phyloP scores from a whole-genome alignment of 225 moss, liverwort and hornwort genomes.

The Physcomitrellopsis africana region DNA sequence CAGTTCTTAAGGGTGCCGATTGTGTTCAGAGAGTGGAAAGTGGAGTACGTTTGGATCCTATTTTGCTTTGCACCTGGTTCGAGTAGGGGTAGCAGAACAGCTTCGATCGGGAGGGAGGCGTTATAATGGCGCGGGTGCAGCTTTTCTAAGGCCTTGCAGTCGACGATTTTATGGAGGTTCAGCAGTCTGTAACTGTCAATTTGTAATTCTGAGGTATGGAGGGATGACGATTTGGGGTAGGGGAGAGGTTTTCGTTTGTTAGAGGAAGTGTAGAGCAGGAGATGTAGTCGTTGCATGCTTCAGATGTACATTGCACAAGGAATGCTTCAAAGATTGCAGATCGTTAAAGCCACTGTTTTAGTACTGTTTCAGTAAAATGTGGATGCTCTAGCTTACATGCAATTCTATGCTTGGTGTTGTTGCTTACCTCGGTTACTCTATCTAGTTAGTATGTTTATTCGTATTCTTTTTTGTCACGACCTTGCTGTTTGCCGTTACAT shows the following conservation, averaged over 20 bases:
- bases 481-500: background rate
- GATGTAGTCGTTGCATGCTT: background rate
- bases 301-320: constrained; percentile 13
- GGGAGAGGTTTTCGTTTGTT: background rate
- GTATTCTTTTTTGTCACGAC: background rate
- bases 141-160: background rate
- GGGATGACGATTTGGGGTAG: background rate
- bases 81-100: background rate
- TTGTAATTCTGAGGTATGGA: constrained; percentile 1
- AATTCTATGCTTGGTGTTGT: constrained; percentile 1
- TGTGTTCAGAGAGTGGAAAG: background rate
- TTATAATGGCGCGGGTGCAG: background rate
- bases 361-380: background rate
- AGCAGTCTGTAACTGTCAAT: background rate
- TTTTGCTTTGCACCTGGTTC: background rate
- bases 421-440: background rate
- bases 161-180: background rate
- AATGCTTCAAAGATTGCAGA: background rate
- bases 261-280: background rate
- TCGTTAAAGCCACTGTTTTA: background rate
- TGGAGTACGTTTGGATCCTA: background rate
- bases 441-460: background rate
- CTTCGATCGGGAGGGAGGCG: constrained; percentile 1
- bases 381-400: constrained; percentile 11
- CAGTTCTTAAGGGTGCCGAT: background rate